Base-by-base conservation (phyloP, 257 asterid genomes). In the Capsicum chinense region DNA sequence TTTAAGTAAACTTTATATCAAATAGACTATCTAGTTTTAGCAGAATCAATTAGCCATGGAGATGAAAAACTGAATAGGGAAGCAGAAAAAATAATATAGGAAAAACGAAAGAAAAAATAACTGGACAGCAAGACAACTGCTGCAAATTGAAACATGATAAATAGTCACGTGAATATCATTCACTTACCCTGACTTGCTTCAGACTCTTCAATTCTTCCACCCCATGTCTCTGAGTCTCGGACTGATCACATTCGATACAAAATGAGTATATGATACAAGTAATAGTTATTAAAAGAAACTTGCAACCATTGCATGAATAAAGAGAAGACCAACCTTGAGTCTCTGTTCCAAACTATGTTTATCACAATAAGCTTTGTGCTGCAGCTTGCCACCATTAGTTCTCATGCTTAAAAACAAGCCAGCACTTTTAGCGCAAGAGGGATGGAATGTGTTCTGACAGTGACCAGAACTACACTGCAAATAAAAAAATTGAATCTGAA, bases 351-450 rank as follows among this genome's bases (percentile, higher is more conserved):
- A 5, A 84, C 98, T 95, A 85, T 97, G 99, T 87, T 90, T 95
- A 87, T 90, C 98, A 85, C 99, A 97, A 87, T 97, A 97, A 48
- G 98, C 98, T 92, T 97, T 97, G 74, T 91, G 97, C 87, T 95
- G 98, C 92, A 95, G 83, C 91, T 93, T 95, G 91, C 97, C 96
- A 86, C 98, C 97, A 86, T 48, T 88, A 80, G 92, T 91, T 82
- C 94, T 90, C 85, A 88, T 90, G 54, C 84, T 92, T 98, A 97
- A 93, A 91, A 89, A 92, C 91, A 92, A 95, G 86, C 94, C 98
- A 87, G 98, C 93, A 91, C 98, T 93, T 85, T 97, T 93, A 85
- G 98, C 99, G 91, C 99, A 97, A 82, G 93, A 91, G 80, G 98
- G 98, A 89, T 97, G 99, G 88, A 97, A 95, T 82, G 95, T 83